These are phyloP conservation scores for Cryptococcus sp. DNA, from an alignment of 1,284 basidiomycete genomes.

Conservation along the genomic window DNA sequence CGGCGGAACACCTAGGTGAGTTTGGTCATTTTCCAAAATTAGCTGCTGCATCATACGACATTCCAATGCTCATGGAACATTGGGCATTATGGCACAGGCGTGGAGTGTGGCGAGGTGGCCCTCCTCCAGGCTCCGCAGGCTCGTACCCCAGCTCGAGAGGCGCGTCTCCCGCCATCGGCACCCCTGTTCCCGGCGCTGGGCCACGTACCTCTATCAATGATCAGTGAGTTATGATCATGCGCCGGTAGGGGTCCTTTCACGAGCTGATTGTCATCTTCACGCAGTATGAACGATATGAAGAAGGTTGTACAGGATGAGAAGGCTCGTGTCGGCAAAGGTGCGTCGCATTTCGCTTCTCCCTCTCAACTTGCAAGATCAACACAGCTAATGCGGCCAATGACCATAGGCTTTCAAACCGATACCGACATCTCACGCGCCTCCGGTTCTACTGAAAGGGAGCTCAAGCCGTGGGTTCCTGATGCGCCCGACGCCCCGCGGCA, in stretches of 20 bases:
- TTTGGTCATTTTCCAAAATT: constrained; percentile 3
- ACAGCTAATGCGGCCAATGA: neutral
- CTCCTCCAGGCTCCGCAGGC: constrained; percentile 35
- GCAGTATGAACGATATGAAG: constrained; percentile 33
- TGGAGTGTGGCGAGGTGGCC: constrained; percentile 45
- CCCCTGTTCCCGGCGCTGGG: constrained; percentile 13
- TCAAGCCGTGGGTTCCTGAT: constrained; percentile 74
- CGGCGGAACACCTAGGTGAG: constrained; percentile 21
- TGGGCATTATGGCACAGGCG: constrained; percentile 21
- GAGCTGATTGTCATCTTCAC: neutral
- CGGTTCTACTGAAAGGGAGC: constrained; percentile 65
- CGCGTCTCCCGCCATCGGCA: constrained; percentile 19
- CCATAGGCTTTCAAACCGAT: constrained; percentile 80
- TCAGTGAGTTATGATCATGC: constrained; percentile 28
- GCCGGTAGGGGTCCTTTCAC: constrained; percentile 1
- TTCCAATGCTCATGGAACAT: too few species aligned
- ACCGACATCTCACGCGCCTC: constrained; percentile 71
- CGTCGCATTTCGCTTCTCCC: neutral
- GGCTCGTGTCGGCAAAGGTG: constrained; percentile 18
- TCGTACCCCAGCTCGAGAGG: constrained; percentile 24
- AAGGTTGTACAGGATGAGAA: constrained; percentile 25
- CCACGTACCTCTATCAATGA: constrained; percentile 38
- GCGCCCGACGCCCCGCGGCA: constrained; percentile 19
- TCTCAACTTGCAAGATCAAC: neutral
- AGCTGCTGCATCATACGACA: neutral